A percentile compares a stretch with the other conserved stretches of the same genome.
Evolutionary conservation across 1,284 basidiomycete genomes (phyloP).

Genomic region (Psilocybe mexicana): DNA sequence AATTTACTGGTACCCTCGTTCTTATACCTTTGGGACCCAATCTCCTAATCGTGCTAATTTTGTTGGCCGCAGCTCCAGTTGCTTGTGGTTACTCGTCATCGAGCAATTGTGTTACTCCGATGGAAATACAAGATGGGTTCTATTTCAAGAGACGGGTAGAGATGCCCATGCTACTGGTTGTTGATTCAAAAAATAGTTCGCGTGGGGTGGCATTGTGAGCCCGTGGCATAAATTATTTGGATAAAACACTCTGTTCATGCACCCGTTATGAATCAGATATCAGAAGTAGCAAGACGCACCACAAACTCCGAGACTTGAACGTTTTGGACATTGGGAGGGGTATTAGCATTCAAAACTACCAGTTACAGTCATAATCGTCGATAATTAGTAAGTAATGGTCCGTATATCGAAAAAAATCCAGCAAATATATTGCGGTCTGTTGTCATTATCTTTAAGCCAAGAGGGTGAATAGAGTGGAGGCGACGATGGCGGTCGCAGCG

Average conservation of each 20-base stretch:
- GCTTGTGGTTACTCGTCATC: neutral
- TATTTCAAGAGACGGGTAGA: neutral
- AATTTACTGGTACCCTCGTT: neutral
- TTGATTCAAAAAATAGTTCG: neutral
- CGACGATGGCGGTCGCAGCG: conserved; percentile 22
- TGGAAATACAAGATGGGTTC: neutral
- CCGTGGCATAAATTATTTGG: neutral
- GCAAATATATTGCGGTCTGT: neutral
- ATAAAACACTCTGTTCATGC: no score
- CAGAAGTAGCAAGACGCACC: neutral
- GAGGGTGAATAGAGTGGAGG: conserved; percentile 24
- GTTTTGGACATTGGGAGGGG: neutral
- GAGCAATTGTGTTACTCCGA: neutral
- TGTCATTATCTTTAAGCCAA: conserved; percentile 20
- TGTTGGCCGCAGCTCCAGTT: neutral
- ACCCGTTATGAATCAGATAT: no score
- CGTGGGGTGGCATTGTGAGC: neutral
- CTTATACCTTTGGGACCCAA: neutral
- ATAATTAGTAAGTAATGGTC: neutral
- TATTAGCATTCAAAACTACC: neutral
- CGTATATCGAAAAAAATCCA: neutral
- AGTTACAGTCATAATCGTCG: neutral
- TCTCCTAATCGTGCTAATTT: neutral
- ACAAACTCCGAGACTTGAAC: neutral
- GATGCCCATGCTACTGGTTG: neutral